These are phyloP conservation scores for Haberlea rhodopensis DNA, from an alignment of 257 asterid genomes.

Conservation along the genomic window DNA sequence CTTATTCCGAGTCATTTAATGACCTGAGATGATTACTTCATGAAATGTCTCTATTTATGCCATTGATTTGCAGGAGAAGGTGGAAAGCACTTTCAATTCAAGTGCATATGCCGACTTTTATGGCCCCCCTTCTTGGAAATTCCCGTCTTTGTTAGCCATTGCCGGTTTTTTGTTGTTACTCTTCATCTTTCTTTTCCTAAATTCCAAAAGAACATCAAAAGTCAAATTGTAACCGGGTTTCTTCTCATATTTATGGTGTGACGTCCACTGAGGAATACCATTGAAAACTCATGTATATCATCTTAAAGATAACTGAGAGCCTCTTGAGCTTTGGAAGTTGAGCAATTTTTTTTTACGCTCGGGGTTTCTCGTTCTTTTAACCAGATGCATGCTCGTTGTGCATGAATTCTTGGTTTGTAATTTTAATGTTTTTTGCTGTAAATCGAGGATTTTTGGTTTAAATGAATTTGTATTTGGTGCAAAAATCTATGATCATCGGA, in stretches of 20 bases:
- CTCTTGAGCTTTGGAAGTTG: background rate
- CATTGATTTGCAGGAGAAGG: constrained; percentile 48
- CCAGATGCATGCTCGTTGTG: background rate
- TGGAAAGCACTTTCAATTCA: constrained; percentile 13
- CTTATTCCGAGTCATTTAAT: background rate
- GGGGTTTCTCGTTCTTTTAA: background rate
- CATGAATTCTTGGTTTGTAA: background rate
- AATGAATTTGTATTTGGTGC: constrained; percentile 11
- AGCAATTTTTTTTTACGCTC: background rate
- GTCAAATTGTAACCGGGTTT: constrained; percentile 53
- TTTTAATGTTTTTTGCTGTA: constrained; percentile 12
- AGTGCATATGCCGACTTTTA: constrained; percentile 29
- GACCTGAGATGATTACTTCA: background rate
- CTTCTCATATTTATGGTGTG: too few species aligned
- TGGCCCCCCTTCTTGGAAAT: constrained; percentile 40
- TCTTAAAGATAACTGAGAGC: constrained; percentile 1
- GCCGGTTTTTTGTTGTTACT: constrained; percentile 40
- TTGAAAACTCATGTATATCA: constrained; percentile 4
- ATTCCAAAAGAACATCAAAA: constrained; percentile 62
- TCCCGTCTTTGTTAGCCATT: constrained; percentile 31
- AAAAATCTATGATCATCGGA: too few species aligned
- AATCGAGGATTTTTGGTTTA: constrained; percentile 5
- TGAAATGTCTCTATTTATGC: too few species aligned
- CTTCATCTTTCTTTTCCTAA: constrained; percentile 44
- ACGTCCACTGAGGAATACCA: background rate